Conservation (phyloP, 164 flowering plant genomes). For the Umbellularia californica region DNA sequence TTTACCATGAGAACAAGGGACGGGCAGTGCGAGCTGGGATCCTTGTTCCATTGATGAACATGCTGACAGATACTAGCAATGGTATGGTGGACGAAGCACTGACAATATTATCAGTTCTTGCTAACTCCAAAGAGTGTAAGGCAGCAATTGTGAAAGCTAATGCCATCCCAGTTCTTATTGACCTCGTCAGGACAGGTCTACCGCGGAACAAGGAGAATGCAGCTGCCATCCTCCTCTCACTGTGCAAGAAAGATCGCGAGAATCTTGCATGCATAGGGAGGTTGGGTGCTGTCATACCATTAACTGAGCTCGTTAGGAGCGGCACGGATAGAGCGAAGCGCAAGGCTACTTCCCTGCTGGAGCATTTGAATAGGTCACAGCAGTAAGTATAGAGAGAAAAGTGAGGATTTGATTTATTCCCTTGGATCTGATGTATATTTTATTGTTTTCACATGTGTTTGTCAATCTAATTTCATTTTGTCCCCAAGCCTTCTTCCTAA, state of each 20-base stretch:
- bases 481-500: background rate
- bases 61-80: slow-evolving; percentile 63
- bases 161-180: slow-evolving; percentile 67
- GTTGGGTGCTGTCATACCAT: slow-evolving; percentile 74
- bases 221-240: slow-evolving; percentile 61
- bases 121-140: slow-evolving; percentile 78
- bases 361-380: slow-evolving; percentile 59
- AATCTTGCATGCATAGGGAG: slow-evolving; percentile 65
- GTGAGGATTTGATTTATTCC: background rate
- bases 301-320: slow-evolving; percentile 57
- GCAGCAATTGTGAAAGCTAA: slow-evolving; percentile 64
- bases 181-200: slow-evolving; percentile 58
- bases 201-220: slow-evolving; percentile 91
- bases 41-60: slow-evolving; percentile 49
- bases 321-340: slow-evolving; percentile 92
- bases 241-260: slow-evolving; percentile 78
- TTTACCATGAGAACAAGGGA: slow-evolving; percentile 86
- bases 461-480: background rate
- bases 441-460: background rate
- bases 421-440: background rate
- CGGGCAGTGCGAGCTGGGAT: slow-evolving; percentile 92
- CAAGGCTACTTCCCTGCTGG: slow-evolving; percentile 75
- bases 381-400: background rate
- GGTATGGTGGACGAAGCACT: slow-evolving; percentile 87
- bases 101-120: slow-evolving; percentile 78